A percentile compares a stretch with the other conserved stretches of the same genome.
phyloP scores from a whole-genome alignment of 768 basidiomycete genomes.

The Kwoniella sp. region DNA sequence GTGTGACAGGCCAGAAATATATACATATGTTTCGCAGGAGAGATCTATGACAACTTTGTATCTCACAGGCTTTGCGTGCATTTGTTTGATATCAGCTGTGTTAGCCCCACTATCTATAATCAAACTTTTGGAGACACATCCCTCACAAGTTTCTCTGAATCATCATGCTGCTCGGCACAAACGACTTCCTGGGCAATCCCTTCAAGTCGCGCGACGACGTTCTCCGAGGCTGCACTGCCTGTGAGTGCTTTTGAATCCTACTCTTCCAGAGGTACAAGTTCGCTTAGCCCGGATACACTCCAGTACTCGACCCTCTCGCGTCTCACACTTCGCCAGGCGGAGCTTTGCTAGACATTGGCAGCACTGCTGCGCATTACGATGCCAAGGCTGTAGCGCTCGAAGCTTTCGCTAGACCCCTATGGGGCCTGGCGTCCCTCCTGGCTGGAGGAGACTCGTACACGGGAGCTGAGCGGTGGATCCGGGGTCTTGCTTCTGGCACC shows the following conservation, averaged over 20 bases:
- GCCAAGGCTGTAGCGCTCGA: constrained; percentile 70
- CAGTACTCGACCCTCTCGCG: constrained; percentile 68
- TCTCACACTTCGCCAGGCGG: constrained; percentile 73
- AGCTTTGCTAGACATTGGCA: constrained; percentile 69
- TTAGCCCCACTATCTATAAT: too few relatives aligned
- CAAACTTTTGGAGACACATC: background rate
- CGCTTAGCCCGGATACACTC: background rate
- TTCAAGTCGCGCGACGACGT: constrained; percentile 67
- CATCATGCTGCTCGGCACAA: constrained; percentile 40
- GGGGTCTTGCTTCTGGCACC: constrained; percentile 70
- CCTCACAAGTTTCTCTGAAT: too few relatives aligned
- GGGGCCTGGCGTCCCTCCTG: constrained; percentile 70
- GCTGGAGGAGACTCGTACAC: constrained; percentile 66
- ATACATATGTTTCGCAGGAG: background rate
- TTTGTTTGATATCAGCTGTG: too few relatives aligned
- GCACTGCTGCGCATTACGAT: constrained; percentile 71
- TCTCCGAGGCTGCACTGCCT: constrained; percentile 60
- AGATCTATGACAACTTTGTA: background rate
- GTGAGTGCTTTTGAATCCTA: constrained; percentile 26
- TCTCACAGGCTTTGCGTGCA: too few relatives aligned
- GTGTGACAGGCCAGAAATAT: background rate
- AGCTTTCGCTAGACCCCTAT: constrained; percentile 74
- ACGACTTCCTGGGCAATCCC: constrained; percentile 60
- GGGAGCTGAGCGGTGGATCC: constrained; percentile 66
- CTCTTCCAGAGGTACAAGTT: background rate